Evolutionary conservation across 1,284 basidiomycete species (phyloP).

Genomic region (Cryptococcus sp.): DNA sequence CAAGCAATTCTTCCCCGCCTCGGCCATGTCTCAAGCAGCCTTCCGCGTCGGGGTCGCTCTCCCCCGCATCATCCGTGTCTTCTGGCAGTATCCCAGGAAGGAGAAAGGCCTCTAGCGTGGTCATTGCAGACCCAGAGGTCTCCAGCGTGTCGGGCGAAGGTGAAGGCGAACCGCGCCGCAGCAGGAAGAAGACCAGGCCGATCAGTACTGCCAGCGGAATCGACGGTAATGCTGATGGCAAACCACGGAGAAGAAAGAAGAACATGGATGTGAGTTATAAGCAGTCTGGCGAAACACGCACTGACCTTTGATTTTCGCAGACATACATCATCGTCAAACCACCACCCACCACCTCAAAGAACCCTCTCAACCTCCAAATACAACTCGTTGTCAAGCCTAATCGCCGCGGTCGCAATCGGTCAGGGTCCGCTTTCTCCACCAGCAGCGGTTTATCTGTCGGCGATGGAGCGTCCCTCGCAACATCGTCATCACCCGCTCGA

Average conservation of each 20-base stretch:
- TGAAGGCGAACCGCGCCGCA: constrained; percentile 5
- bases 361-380: constrained; percentile 89
- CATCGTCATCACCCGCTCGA: not conserved
- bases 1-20: constrained; percentile 1
- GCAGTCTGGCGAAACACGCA: not conserved
- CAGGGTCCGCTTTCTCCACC: constrained; percentile 27
- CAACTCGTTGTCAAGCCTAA: constrained; percentile 67
- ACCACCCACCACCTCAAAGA: constrained; percentile 70
- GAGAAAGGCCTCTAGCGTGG: constrained; percentile 23
- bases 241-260: constrained; percentile 13
- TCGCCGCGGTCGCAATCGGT: constrained; percentile 20
- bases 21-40: constrained; percentile 17
- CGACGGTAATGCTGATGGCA: constrained; percentile 7
- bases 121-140: constrained; percentile 24
- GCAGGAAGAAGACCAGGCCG: constrained; percentile 10
- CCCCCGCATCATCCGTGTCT: constrained; percentile 6
- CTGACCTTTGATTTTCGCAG: constrained; percentile 53
- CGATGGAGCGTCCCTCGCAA: not conserved
- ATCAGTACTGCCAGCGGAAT: constrained; percentile 13
- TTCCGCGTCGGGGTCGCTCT: constrained; percentile 11
- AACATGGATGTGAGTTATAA: constrained; percentile 22
- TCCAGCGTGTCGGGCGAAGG: constrained; percentile 5
- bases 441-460: constrained; percentile 12
- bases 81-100: constrained; percentile 9
- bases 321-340: constrained; percentile 62